Percentiles rank a stretch among this genome's conserved stretches.
phyloP scores from a whole-genome alignment of 2,329 filamentous ascomycete genomes.

The Alternaria infectoria region DNA sequence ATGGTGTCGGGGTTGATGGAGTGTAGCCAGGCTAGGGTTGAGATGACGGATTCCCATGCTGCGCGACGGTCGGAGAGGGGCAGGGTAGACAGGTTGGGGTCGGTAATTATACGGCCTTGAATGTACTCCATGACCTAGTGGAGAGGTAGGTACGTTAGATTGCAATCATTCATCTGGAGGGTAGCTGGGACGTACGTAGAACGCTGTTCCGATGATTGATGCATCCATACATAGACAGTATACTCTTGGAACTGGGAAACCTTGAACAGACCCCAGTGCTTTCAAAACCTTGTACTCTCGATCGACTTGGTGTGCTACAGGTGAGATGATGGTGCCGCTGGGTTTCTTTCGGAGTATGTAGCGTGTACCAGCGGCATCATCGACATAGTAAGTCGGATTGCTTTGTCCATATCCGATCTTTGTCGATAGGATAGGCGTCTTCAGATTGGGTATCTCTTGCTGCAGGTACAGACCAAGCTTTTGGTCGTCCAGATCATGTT shows the following conservation, averaged over 20 bases:
- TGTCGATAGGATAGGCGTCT: slow-evolving; percentile 36
- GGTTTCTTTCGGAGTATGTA: slow-evolving; percentile 97
- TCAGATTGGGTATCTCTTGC: slow-evolving; percentile 31
- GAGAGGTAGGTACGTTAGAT: background rate
- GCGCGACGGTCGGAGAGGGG: slow-evolving; percentile 65
- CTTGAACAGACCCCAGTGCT: slow-evolving; percentile 73
- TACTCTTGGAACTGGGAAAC: slow-evolving; percentile 83
- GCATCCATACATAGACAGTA: slow-evolving; percentile 86
- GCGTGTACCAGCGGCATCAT: slow-evolving; percentile 65
- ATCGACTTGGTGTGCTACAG: slow-evolving; percentile 93
- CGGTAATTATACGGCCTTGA: slow-evolving; percentile 89
- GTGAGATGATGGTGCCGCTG: slow-evolving; percentile 85
- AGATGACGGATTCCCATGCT: slow-evolving; percentile 62
- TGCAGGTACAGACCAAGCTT: slow-evolving; percentile 38
- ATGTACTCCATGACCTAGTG: slow-evolving; percentile 83
- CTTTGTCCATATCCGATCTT: slow-evolving; percentile 97
- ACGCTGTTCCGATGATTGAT: slow-evolving; percentile 80
- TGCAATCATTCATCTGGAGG: background rate
- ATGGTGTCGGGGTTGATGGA: slow-evolving; percentile 70
- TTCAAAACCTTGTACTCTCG: slow-evolving; percentile 89
- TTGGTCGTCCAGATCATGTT: slow-evolving; percentile 40
- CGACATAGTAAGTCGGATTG: slow-evolving; percentile 94
- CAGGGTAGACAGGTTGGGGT: slow-evolving; percentile 77
- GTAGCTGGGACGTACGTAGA: slow-evolving; percentile 63
- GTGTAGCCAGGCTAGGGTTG: slow-evolving; percentile 84